Conservation (phyloP, 139 green algal species). For the Pseudopediastrum boryanum region DNA sequence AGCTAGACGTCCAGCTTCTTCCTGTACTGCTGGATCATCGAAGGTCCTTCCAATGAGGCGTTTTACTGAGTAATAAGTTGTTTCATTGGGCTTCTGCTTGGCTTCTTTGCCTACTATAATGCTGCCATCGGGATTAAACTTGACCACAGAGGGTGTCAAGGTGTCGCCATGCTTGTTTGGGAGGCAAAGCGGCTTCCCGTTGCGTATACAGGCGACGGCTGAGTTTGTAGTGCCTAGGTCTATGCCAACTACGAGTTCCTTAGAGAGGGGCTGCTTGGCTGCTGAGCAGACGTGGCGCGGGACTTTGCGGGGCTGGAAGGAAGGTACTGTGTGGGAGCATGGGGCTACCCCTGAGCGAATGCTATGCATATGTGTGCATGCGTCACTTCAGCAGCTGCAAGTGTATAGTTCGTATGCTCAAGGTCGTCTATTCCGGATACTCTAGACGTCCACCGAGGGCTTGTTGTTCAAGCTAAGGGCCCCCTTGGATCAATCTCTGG, state of each 20-base stretch:
- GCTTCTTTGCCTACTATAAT: constrained; percentile 67
- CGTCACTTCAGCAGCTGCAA: too few relatives aligned
- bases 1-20: constrained; percentile 54
- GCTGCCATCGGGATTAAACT: constrained; percentile 40
- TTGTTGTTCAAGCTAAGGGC: too few relatives aligned
- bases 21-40: constrained; percentile 53
- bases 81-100: constrained; percentile 49
- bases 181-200: constrained; percentile 62
- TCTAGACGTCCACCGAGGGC: too few relatives aligned
- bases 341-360: too few relatives aligned
- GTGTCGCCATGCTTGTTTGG: constrained; percentile 58
- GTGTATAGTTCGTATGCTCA: too few relatives aligned
- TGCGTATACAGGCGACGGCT: constrained; percentile 71
- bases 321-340: too few relatives aligned
- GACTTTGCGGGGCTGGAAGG: too few relatives aligned
- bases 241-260: constrained; percentile 88
- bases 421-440: too few relatives aligned
- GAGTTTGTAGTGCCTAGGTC: constrained; percentile 99
- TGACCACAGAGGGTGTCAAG: constrained; percentile 79
- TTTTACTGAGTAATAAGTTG: constrained; percentile 91
- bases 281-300: too few relatives aligned
- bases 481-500: too few relatives aligned
- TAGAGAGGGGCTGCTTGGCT: too few relatives aligned
- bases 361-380: too few relatives aligned
- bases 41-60: constrained; percentile 72